Conservation (phyloP, 108 stramenopile species). For the Parietichytrium sp. region DNA sequence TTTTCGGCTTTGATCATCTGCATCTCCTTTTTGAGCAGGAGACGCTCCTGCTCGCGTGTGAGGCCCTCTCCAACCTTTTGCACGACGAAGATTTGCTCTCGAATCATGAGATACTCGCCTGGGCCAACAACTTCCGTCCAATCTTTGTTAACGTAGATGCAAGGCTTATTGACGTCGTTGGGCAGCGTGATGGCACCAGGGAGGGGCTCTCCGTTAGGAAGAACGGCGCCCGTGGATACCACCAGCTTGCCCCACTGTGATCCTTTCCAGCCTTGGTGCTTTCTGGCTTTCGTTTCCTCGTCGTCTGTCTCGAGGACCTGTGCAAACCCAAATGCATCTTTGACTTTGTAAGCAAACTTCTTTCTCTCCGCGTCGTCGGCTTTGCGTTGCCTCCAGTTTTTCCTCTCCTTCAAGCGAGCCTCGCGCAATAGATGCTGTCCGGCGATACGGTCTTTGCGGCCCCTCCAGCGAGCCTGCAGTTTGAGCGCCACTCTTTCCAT, state of each 20-base stretch:
- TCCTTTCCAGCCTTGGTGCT: slow-evolving; percentile 6
- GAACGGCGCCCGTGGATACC: background rate
- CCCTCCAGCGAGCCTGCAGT: background rate
- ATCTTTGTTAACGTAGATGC: background rate
- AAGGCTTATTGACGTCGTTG: background rate
- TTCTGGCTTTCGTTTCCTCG: background rate
- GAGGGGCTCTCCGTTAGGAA: background rate
- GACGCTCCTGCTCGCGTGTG: background rate
- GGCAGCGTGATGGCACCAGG: background rate
- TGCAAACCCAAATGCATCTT: background rate
- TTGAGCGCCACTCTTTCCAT: slow-evolving; percentile 32
- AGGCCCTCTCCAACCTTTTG: background rate
- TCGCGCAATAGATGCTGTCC: background rate
- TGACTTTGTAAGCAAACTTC: background rate
- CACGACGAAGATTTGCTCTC: background rate
- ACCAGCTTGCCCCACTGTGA: background rate
- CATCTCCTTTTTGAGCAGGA: background rate
- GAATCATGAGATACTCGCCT: background rate
- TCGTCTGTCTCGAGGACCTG: background rate
- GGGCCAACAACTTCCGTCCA: background rate
- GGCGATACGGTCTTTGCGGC: background rate
- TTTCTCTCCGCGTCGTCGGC: slow-evolving; percentile 1
- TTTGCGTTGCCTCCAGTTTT: slow-evolving; percentile 6
- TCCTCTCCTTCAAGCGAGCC: background rate
- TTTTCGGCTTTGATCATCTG: background rate